phyloP scores from a whole-genome alignment of 179 eudicot species.

The Silene coronaria region DNA sequence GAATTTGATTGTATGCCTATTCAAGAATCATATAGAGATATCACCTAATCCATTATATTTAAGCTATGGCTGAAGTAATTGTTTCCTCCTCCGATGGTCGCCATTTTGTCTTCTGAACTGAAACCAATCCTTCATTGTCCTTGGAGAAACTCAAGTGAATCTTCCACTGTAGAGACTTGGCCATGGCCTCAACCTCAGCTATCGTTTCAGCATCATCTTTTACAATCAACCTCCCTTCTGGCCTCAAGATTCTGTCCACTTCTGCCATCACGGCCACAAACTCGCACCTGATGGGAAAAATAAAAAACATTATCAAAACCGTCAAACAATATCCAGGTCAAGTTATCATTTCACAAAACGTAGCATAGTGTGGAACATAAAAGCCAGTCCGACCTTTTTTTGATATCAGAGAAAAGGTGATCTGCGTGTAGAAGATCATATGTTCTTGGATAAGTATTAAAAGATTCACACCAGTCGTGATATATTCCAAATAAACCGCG shows the following conservation, averaged over 20 bases:
- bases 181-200: constrained; percentile 36
- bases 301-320: background rate
- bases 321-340: background rate
- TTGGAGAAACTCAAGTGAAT: constrained; percentile 21
- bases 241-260: constrained; percentile 43
- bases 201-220: constrained; percentile 36
- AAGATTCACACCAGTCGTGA: constrained; percentile 46
- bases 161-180: constrained; percentile 41
- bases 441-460: constrained; percentile 43
- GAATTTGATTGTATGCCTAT: constrained; percentile 5
- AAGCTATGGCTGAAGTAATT: constrained; percentile 35
- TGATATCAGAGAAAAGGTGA: constrained; percentile 36
- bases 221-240: constrained; percentile 37
- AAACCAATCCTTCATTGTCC: constrained; percentile 37
- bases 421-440: constrained; percentile 45
- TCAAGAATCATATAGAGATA: background rate
- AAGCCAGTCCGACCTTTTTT: constrained; percentile 29
- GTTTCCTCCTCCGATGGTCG: constrained; percentile 37
- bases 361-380: background rate
- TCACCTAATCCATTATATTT: constrained; percentile 6
- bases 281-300: constrained; percentile 31
- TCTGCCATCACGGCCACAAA: constrained; percentile 37
- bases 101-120: constrained; percentile 43
- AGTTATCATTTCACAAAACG: background rate
- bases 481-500: constrained; percentile 48